Evolutionary conservation across 805 yeast genomes (phyloP).

Genomic region (Saccharomyces paradoxus): DNA sequence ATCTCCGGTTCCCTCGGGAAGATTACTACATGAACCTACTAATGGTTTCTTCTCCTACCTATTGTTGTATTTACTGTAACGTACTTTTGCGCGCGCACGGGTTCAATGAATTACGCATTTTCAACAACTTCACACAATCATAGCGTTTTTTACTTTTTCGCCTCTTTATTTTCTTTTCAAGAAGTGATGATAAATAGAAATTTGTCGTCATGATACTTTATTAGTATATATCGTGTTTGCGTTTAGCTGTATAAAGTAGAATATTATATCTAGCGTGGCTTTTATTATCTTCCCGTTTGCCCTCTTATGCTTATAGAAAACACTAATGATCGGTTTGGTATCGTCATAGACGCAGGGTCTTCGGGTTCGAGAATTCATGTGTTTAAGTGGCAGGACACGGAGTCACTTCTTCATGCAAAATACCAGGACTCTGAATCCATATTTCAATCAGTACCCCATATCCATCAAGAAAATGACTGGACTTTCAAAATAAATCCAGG

Average conservation of each 20-base stretch:
- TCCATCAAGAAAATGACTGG: conserved; percentile 61
- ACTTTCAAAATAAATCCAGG: conserved; percentile 73
- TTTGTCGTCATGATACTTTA: background rate
- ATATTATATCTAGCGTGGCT: background rate
- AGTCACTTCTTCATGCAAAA: conserved; percentile 7
- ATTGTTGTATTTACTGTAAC: background rate
- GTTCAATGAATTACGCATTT: background rate
- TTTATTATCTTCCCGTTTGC: background rate
- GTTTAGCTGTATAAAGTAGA: background rate
- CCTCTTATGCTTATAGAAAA: conserved; percentile 1
- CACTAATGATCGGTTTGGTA: conserved; percentile 49
- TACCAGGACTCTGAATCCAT: conserved; percentile 8
- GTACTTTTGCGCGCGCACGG: background rate
- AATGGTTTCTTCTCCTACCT: background rate
- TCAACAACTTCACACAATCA: background rate
- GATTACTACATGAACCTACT: background rate
- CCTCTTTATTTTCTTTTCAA: background rate
- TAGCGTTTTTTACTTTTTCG: background rate
- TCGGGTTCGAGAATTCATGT: conserved; percentile 87
- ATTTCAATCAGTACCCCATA: conserved; percentile 56
- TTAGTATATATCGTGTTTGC: background rate
- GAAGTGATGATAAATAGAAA: background rate
- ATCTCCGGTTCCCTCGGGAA: conserved; percentile 8
- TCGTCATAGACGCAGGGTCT: conserved; percentile 91
- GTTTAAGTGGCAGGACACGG: conserved; percentile 66